phyloP scores from a whole-genome alignment of 208 protist species.

The Leishmania tropica region DNA sequence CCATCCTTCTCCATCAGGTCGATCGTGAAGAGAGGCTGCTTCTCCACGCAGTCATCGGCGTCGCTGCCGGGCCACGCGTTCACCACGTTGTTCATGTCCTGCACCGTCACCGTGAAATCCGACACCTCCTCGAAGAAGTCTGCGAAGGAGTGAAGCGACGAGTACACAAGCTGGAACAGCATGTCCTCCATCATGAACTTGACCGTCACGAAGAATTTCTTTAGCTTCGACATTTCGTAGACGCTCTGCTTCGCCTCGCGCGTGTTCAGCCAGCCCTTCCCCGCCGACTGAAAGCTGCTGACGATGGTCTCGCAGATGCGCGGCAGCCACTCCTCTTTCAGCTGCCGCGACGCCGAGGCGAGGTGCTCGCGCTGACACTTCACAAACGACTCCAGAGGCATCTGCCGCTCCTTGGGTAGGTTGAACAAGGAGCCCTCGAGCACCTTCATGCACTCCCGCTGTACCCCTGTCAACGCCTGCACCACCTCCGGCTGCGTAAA shows the following conservation, averaged over 20 bases:
- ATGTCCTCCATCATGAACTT: constrained; percentile 98
- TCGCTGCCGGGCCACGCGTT: constrained; percentile 93
- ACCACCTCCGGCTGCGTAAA: constrained; percentile 94
- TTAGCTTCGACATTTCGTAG: constrained; percentile 98
- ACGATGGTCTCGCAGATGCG: constrained; percentile 90
- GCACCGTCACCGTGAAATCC: constrained; percentile 85
- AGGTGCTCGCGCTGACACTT: constrained; percentile 87
- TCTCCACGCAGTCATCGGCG: constrained; percentile 92
- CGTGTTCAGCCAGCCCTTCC: constrained; percentile 98
- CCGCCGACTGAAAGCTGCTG: constrained; percentile 89
- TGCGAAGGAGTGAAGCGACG: constrained; percentile 82
- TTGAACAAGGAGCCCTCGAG: constrained; percentile 89
- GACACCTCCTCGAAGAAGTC: constrained; percentile 93
- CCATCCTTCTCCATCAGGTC: constrained; percentile 82
- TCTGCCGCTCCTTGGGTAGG: constrained; percentile 89
- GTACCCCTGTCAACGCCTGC: constrained; percentile 86
- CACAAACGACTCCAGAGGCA: constrained; percentile 87
- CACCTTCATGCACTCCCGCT: constrained; percentile 89
- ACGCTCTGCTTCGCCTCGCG: constrained; percentile 94
- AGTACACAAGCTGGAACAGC: constrained; percentile 92
- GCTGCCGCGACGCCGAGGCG: constrained; percentile 57
- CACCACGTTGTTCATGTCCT: constrained; percentile 88
- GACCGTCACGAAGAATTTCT: constrained; percentile 97
- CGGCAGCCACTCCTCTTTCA: constrained; percentile 92
- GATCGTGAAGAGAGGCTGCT: constrained; percentile 94